Base-by-base conservation (phyloP, 1,284 basidiomycete genomes). In the Ganoderma lucidum region DNA sequence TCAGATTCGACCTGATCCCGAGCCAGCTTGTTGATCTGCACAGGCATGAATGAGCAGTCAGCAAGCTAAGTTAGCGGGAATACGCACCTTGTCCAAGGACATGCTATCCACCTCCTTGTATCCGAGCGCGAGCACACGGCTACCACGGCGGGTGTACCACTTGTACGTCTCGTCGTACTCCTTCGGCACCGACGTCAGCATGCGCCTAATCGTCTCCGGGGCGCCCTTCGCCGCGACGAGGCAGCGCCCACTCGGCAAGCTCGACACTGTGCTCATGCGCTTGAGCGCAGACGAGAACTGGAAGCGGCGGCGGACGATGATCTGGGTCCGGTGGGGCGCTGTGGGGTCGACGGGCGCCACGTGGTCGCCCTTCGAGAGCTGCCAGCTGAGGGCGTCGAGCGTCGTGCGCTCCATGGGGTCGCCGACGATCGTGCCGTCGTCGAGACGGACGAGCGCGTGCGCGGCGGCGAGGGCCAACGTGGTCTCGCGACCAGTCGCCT, bases 361-460 rank as follows among this genome's bases (percentile, higher is more conserved):
- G 17, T 85, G 81, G 77, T 97, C 95, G 87, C 94, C 94, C 81
- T 92, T 93, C 48, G 85, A 86, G 28, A 99, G 81, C 73, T 91
- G 90, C 97, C 97, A 99, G 69, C 95, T 91, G 60, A 99, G 86
- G 1, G 96, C 93, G 73, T 96, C 95, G 19, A 99, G 84, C 0
- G 97, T 97, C 0, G 95, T 97, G 83, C 97, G 97, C 81, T 99
- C 97, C 97, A 99, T 99, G 0, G 98, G 97, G 79, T 99, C 98
- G 17, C 97, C 98, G 44, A 99, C 97, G 45, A 98, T 86, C 0
- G 91, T 92, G 4, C 96, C 97, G 77, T 98, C 96, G 74, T 96
- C 94, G 48, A 99, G 87, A 64, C 95, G 87, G 28, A 99, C 97
- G 3, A 99, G 86, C 0, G 98, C 97, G 78, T 99, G 98, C 0